phyloP scores from a whole-genome alignment of 805 yeast species.

The Sugiyamaella valdiviana region DNA sequence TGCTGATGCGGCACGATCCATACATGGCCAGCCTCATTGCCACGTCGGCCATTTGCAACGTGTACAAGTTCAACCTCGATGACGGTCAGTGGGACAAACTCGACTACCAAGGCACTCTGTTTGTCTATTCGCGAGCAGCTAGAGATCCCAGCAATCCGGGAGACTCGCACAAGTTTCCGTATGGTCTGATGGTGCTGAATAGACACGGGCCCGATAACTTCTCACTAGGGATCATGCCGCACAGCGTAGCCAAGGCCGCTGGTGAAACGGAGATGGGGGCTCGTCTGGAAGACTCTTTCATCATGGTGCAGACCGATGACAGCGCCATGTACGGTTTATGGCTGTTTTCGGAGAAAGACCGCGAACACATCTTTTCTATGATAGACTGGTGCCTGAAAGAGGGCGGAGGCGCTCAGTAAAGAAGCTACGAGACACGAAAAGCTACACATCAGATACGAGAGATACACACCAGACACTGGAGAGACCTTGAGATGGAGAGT shows the following conservation, averaged over 20 bases:
- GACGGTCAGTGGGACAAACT: constrained; percentile 35
- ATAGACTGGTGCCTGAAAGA: constrained; percentile 30
- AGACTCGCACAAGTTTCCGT: constrained; percentile 28
- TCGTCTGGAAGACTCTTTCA: constrained; percentile 30
- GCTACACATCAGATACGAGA: background rate
- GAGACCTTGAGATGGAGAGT: background rate
- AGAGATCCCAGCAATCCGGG: constrained; percentile 11
- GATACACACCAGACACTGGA: background rate
- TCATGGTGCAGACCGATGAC: constrained; percentile 32
- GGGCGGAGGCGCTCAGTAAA: background rate
- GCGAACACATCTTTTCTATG: constrained; percentile 24
- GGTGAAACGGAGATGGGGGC: constrained; percentile 29
- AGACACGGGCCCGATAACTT: constrained; percentile 31
- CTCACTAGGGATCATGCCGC: constrained; percentile 31
- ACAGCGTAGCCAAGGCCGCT: constrained; percentile 14
- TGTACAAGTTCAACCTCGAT: constrained; percentile 32
- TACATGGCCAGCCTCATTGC: constrained; percentile 30
- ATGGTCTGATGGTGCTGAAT: constrained; percentile 34
- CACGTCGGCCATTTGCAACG: constrained; percentile 37
- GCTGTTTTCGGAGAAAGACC: constrained; percentile 32
- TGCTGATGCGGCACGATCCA: constrained; percentile 34
- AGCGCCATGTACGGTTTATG: constrained; percentile 35
- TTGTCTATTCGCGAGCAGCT: constrained; percentile 32
- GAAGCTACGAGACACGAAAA: background rate
- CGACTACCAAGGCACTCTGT: constrained; percentile 35